Base-by-base conservation (phyloP, 1,284 basidiomycete species). In the Hemileccinum hortonii region DNA sequence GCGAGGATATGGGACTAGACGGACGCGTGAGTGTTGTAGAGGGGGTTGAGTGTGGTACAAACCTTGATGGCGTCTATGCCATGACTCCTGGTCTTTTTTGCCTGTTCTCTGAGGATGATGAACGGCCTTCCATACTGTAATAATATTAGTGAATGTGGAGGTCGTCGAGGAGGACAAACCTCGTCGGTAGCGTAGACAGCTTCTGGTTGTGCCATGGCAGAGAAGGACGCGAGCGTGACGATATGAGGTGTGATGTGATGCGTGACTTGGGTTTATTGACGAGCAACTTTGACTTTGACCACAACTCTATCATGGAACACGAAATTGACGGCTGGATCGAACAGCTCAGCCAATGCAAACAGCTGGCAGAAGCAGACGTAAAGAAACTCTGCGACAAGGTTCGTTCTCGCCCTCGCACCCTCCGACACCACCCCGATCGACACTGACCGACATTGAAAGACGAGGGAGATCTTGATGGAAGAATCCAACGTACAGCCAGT, bases 311-410 rank as follows among this genome's bases (percentile, higher is more conserved):
- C 68, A 87, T 87, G 86, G 87, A 90, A 76, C 79, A 80, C 72
- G 89, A 92, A 83, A 82, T 92, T 72, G 93, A 96, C 76, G 82
- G 79, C 58, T 98, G 97, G 97, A 96, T 99, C 72, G 86, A 93
- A 60, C 94, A 98, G 73, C 86, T 99, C 61, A 90, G 90, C 75
- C 91, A 97, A 69, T 99, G 97, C 82, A 98, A 99, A 74, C 97
- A 98, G 65, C 85, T 99, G 58, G 82, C 91, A 55, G 97, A 99
- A 76, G 81, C 84, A 26, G 96, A 99, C 74, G 94, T 99, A 58
- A 98, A 98, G 83, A 87, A 88, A 71, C 82, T 99, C 61, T 99
- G 97, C 78, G 96, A 99, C 81, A 99, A 98, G 90, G 95, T 94
- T 52, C 52, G 62, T 61, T 38, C 54, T n/a, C 53, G 6, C 15